These are phyloP conservation scores for Stentor coeruleus DNA, from an alignment of 73 alveolate genomes.

Conservation along the genomic window DNA sequence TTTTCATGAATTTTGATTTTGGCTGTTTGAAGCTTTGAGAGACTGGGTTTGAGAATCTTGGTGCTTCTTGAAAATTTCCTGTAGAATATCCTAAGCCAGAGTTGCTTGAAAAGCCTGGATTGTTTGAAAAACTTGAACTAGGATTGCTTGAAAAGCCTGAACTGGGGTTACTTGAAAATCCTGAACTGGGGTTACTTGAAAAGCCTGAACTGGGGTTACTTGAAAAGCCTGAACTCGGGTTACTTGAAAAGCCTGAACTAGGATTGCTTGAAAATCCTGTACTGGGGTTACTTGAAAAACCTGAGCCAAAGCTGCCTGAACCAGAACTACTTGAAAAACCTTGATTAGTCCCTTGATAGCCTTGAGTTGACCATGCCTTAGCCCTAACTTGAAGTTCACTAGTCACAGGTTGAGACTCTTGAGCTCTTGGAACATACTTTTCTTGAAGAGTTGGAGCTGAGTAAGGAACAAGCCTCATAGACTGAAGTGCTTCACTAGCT, in stretches of 20 bases:
- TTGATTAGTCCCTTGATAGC: conserved; percentile 7
- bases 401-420: neutral
- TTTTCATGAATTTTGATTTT: neutral
- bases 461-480: conserved; percentile 67
- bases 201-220: too few species aligned
- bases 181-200: too few species aligned
- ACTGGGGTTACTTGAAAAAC: too few species aligned
- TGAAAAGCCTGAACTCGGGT: too few species aligned
- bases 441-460: conserved; percentile 63
- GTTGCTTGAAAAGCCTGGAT: too few species aligned
- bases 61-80: too few species aligned
- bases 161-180: neutral
- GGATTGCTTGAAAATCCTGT: too few species aligned
- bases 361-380: conserved; percentile 7
- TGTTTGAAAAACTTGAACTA: too few species aligned
- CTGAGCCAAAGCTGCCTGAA: too few species aligned
- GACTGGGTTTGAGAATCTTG: neutral
- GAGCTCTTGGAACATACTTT: neutral
- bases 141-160: neutral
- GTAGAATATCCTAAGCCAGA: too few species aligned
- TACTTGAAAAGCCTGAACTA: neutral
- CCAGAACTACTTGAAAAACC: too few species aligned
- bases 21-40: neutral
- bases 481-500: conserved; percentile 30
- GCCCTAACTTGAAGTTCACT: conserved; percentile 1